phyloP scores from a whole-genome alignment of 306 rosid species.

The Fragaria vesca region DNA sequence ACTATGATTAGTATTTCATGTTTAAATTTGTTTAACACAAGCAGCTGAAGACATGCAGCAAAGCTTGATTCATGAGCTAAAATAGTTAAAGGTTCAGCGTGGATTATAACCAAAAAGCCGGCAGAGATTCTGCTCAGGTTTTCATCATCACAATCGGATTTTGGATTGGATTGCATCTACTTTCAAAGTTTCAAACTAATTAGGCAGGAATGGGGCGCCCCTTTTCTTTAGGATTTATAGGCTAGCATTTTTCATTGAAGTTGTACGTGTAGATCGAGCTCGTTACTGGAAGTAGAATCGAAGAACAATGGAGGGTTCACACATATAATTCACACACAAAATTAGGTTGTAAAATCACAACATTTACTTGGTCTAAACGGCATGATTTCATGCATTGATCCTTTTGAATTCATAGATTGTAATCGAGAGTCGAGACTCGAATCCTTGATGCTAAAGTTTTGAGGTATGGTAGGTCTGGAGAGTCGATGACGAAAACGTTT shows the following conservation, averaged over 20 bases:
- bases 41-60: constrained; percentile 9
- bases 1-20: background rate
- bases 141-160: background rate
- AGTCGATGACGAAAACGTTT: background rate
- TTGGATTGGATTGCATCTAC: background rate
- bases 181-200: background rate
- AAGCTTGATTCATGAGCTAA: background rate
- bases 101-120: background rate
- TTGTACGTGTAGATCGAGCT: background rate
- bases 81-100: background rate
- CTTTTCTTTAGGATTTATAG: background rate
- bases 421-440: too few species aligned
- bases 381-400: too few species aligned
- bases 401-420: too few species aligned
- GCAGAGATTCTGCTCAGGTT: background rate
- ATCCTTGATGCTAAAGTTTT: too few species aligned
- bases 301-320: too few species aligned
- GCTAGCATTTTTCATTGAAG: background rate
- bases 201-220: background rate
- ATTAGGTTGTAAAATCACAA: too few species aligned
- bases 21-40: background rate
- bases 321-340: too few species aligned
- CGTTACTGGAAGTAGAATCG: background rate
- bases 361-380: too few species aligned
- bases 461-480: background rate